Base-by-base conservation (phyloP, 164 flowering plant species). In the Tinospora cordifolia region DNA sequence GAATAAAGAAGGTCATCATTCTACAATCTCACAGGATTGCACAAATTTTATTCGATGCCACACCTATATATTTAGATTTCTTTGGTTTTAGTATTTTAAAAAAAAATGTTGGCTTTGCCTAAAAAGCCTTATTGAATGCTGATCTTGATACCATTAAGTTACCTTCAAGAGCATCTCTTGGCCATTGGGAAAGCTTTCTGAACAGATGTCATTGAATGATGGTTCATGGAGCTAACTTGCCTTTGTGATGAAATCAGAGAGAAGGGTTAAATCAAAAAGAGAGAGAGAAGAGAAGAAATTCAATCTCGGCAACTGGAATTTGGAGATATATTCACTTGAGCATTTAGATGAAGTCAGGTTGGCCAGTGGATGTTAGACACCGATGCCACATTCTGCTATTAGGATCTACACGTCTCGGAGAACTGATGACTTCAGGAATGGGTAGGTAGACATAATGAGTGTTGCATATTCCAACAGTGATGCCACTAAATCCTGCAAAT, bases 321-420 rank as follows among this genome's bases (percentile, higher is more conserved):
- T 34, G 46, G 11, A 30, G 6, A 63, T 44, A 21, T 2, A 26
- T 27, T 49, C 15, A 5, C n/a, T 6, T 22, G 47, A 21, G 22
- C 10, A 24, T 12, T 70, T 62, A 80, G 26, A 76, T 74, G 74
- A 84, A 84, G 73, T 84, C 87, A 10, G 84, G 87, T 78, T 82
- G 87, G 38, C 85, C 87, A 1, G 87, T 84, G 63, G 87, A 81
- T 24, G 85, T 84, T 40, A 82, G 74, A 54, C 87, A 84, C 14
- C 87, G 77, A 68, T 84, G 85, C 87, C 86, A 84, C 87, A 84
- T 84, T 51, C 85, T 76, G 71, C 87, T 84, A 63, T 82, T 77
- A 25, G 84, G 84, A 47, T 84, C 79, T 7, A 82, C 84, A 71
- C 36, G 27, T 70, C 82, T 80, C 2, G 87, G 75, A 49, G 83